Conservation (phyloP, 768 basidiomycete genomes). For the Lactifluus echinatus region DNA sequence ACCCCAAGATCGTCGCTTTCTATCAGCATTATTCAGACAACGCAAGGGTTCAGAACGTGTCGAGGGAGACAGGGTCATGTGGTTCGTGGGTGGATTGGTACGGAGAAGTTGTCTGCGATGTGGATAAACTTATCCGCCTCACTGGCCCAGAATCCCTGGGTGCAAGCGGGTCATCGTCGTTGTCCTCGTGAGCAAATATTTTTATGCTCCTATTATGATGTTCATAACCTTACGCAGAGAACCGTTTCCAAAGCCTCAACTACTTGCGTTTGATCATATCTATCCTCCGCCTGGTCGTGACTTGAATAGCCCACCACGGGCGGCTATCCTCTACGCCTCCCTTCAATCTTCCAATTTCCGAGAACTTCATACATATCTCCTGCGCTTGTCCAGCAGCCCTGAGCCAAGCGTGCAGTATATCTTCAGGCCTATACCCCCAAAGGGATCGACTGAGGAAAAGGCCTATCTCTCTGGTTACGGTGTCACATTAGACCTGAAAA, state of each 20-base stretch:
- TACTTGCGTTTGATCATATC: constrained; percentile 74
- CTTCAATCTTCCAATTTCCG: constrained; percentile 59
- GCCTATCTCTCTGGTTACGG: constrained; percentile 80
- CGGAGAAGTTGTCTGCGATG: constrained; percentile 61
- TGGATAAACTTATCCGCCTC: constrained; percentile 46
- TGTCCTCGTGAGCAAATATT: constrained; percentile 25
- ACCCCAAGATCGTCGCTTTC: constrained; percentile 78
- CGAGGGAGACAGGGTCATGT: constrained; percentile 31
- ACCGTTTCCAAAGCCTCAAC: constrained; percentile 35
- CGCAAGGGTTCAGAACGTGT: constrained; percentile 24
- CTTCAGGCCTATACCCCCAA: constrained; percentile 56
- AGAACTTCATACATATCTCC: constrained; percentile 58
- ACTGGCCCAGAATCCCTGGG: constrained; percentile 45
- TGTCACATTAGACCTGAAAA: constrained; percentile 87
- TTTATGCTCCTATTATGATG: neutral
- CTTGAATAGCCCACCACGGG: constrained; percentile 42
- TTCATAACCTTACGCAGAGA: constrained; percentile 18
- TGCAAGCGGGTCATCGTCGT: constrained; percentile 24
- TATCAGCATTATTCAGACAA: constrained; percentile 57
- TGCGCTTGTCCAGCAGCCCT: constrained; percentile 37
- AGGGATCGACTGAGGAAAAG: constrained; percentile 20
- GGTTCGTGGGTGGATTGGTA: constrained; percentile 84
- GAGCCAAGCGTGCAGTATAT: constrained; percentile 58
- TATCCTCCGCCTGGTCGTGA: constrained; percentile 41
- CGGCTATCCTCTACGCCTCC: constrained; percentile 73